Evolutionary conservation across 495 filamentous ascomycete species (phyloP), one percentile per base, ranked within the genome.

Genomic region (Friedmanniomyces simplex): DNA sequence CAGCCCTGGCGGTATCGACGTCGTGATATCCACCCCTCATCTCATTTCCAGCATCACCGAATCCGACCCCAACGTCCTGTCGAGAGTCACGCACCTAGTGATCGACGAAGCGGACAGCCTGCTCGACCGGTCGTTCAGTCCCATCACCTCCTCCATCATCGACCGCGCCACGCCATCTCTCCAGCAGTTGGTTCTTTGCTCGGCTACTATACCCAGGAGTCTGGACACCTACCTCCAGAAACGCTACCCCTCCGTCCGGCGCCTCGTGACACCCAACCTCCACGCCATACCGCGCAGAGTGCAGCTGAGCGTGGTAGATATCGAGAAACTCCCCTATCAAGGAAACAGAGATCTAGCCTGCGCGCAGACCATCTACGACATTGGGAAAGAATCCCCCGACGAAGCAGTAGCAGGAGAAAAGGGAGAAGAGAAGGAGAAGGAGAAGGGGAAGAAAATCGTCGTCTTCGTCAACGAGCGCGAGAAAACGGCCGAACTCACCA

Each of bases 381-480:
- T 98, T 61, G 90, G 89, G 58, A 91, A 89, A 70, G 80, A 87
- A 12, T 83, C 81, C 12, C 77, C 79, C 34, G 76, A 75, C 26
- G 54, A 64, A 18, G 60, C 56, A 24, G 68, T 65, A 28, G 79
- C 79, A 48, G 72, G 70, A 2, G 34, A 30, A 20, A 62, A 70
- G 10, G 60, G 60, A 4, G 68, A 67, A 18, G 76, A 64, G 26
- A 66, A 72, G 24, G 69, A 72, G n/a, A 95, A 91, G 73, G 76
- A 64, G 26, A 66, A 72, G 24, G 69, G 72, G n/a, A 95, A 91
- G 73, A 87, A 86, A 53, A 84, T 97, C 63, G 80, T 98, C 58
- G 91, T 98, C 0, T 98, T 98, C 63, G 94, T 98, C 68, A 98
- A 98, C 70, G 89, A 96, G 76, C 85, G 94, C 28, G 91, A 97